Base-by-base conservation (phyloP, 371 early-diverging fungal species). In the Rhizopus sp. region DNA sequence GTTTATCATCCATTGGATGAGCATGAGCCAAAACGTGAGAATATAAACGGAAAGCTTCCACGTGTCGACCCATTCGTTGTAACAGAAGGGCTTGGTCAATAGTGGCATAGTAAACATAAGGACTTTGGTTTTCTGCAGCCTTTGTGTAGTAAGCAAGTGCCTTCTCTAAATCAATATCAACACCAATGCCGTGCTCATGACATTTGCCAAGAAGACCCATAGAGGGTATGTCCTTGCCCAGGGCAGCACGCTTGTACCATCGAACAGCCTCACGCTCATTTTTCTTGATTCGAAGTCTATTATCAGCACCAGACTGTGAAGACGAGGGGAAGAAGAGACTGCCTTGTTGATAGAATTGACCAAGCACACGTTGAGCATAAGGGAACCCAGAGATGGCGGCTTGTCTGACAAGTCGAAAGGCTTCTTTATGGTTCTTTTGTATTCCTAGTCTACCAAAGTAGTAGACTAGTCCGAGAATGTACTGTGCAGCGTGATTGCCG, bases 161-260 rank as follows among this genome's bases (percentile, higher is more conserved):
- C 31, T 72, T 64, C 4, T 64, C 59, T 3, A 55, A 41, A 57
- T 87, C 80, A 29, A 75, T 61, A 3, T 77, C 73, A 4, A 88
- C 84, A 7, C 91, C 90, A 33, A 82, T 70, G 16, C 93, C 93
- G 51, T 86, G 78, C 32, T 87, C 85, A 60, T 87, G 87, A 33
- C 85, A 87, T 57, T 88, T 80, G 0, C 91, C 93, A 15, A 92
- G 75, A 23, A 87, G 81, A 62, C 87, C 85, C 60, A 88, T 73
- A 0, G 92, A 88, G 17, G 82, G 52, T 0, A 83, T 77, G 57
- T 89, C 84, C 23, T 88, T 88, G 17, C 78, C 74, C 2, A 72
- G 60, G 0, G 91, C 89, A 4, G 90, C 85, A 38, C 75, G 76
- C 12, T 68, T 66, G 69, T 87, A 93, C 85, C 88, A 88, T 0